phyloP scores from a whole-genome alignment of 192 early-diverging fungal genomes.

The Kickxella alabastrina region DNA sequence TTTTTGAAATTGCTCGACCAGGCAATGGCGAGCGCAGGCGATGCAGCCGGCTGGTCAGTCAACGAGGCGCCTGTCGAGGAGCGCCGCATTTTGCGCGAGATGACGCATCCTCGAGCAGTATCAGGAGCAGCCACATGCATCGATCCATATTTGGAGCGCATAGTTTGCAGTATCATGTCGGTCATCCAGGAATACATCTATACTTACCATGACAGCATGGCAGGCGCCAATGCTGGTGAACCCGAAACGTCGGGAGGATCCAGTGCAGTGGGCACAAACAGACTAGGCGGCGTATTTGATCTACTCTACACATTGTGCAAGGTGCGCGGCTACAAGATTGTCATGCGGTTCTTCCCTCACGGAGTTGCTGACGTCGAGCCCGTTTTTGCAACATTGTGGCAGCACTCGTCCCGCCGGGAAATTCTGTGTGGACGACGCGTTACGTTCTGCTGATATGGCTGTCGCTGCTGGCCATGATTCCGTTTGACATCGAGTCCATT shows the following conservation, averaged over 20 bases:
- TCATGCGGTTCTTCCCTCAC: constrained; percentile 89
- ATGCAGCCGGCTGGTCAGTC: constrained; percentile 11
- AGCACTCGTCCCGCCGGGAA: constrained; percentile 2
- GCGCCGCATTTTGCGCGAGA: constrained; percentile 9
- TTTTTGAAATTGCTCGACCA: constrained; percentile 23
- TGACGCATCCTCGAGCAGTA: constrained; percentile 29
- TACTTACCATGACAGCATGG: constrained; percentile 20
- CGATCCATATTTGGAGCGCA: constrained; percentile 45
- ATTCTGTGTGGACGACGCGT: constrained; percentile 67
- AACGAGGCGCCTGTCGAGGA: constrained; percentile 13
- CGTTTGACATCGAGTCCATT: constrained; percentile 86
- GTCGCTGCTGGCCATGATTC: constrained; percentile 91
- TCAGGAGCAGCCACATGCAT: constrained; percentile 50
- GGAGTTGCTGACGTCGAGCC: constrained; percentile 87
- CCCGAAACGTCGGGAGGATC: neutral
- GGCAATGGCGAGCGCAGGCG: constrained; percentile 9
- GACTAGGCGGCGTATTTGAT: constrained; percentile 31
- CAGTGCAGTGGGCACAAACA: constrained; percentile 13
- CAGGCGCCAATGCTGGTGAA: neutral
- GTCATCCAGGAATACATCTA: constrained; percentile 26
- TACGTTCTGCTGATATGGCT: constrained; percentile 89
- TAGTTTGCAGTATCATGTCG: constrained; percentile 23
- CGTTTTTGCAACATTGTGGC: constrained; percentile 65
- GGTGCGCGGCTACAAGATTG: constrained; percentile 84
- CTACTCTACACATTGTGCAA: constrained; percentile 74